Base-by-base conservation (phyloP, 2,329 filamentous ascomycete species). In the Reticulascus tulasneorum region DNA sequence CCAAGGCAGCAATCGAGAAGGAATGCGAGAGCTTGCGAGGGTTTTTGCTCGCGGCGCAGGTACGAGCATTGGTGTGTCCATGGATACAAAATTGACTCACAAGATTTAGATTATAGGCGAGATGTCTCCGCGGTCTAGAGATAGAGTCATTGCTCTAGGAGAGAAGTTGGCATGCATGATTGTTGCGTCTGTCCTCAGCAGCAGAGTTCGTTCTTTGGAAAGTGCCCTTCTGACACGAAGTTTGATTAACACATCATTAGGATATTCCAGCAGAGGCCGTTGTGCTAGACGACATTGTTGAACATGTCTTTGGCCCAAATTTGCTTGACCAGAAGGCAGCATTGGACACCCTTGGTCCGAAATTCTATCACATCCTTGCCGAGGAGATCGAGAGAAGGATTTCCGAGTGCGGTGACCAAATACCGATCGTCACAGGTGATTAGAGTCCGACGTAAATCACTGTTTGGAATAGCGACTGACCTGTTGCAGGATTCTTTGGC, bases 401-500 rank as follows among this genome's bases (percentile, higher is more conserved):
- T 38, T 55, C 66, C 25, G 73, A 74, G 3, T 89, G 84, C 53
- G 75, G 69, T 21, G 71, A 76, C 48, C 75, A 77, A 40, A 80
- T 91, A 2, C 85, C 86, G 2, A 83, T 91, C 5, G 71, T 91
- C 35, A 96, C 93, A 8, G n/a, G n/a, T n/a, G n/a, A n/a, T n/a
- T n/a, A n/a, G n/a, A n/a, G n/a, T n/a, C n/a, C n/a, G n/a, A n/a
- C n/a, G n/a, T n/a, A n/a, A n/a, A n/a, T n/a, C n/a, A n/a, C n/a
- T n/a, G n/a, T n/a, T n/a, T n/a, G n/a, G n/a, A n/a, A n/a, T n/a
- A n/a, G n/a, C n/a, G n/a, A n/a, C n/a, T n/a, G n/a, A n/a, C n/a
- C n/a, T n/a, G n/a, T n/a, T n/a, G n/a, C n/a, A n/a, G 91, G 93
- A n/a, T 98, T 93, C 69, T 98, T 98, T 58, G 93, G 93, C 41